Evolutionary conservation across 192 early-diverging fungal species (phyloP), one percentile per base, ranked within the genome.

Genomic region (Chytriomyces sp.): DNA sequence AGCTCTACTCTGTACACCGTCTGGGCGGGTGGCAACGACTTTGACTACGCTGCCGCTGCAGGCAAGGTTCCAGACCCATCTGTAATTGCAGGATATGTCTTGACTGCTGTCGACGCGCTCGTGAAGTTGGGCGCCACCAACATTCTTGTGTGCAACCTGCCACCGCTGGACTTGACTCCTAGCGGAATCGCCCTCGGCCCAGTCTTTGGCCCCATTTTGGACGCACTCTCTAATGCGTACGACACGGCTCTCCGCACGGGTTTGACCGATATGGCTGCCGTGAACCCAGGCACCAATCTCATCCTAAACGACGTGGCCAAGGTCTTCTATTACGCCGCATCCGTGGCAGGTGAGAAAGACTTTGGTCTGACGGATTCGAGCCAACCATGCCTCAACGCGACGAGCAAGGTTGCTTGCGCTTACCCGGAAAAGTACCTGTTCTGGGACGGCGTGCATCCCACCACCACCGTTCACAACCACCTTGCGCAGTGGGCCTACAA

Each of bases 381-480:
- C 30, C 52, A 54, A 14, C 6, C 44, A 4, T 68, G 65, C 26
- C 55, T 54, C n/a, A 68, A 68, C 30, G 7, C 7, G 4, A 65
- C 63, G 5, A 44, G 12, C 32, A 5, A 12, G n/a, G 55, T 10
- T 55, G 52, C 55, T 8, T 68, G 65, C 26, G 65, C 65, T 5
- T 30, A 14, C 19, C 49, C 52, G 6, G 53, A 68, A n/a, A 68
- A 4, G 44, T 54, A 52, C 52, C 36, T 54, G 6, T 68, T 54
- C 52, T 68, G 65, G 65, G 65, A 68, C 26, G 33, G 39, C 19
- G 19, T 68, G 25, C 65, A 68, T 31, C 65, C 65, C 6, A 52
- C 65, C 4, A 68, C 65, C 25, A 14, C 7, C n/a, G 65, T 10
- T 22, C 65, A 68, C 10, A 49, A 34, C 26, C 36, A 28, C 19